These are phyloP conservation scores for Ilyonectria mors-panacis DNA, from an alignment of 2,329 filamentous ascomycete species.

Conservation along the genomic window DNA sequence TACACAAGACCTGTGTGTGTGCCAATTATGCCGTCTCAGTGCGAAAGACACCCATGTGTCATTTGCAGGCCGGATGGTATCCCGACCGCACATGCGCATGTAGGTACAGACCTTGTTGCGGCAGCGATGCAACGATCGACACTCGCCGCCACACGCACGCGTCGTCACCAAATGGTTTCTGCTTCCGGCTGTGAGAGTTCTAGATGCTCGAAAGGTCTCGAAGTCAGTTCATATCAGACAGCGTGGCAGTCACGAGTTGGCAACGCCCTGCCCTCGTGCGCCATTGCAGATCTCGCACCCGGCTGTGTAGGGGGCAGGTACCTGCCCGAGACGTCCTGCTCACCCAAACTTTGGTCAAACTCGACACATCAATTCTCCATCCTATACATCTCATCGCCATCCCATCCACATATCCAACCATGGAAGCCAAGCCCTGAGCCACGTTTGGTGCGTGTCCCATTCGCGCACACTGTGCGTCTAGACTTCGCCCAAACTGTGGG, in stretches of 20 bases:
- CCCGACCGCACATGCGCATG: background rate
- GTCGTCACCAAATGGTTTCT: background rate
- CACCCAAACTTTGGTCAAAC: background rate
- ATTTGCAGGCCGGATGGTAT: background rate
- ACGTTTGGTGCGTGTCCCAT: constrained; percentile 10
- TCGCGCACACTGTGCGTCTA: background rate
- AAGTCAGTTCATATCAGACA: constrained; percentile 18
- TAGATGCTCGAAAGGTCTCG: constrained; percentile 14
- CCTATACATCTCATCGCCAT: background rate
- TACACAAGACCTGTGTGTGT: background rate
- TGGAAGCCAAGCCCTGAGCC: constrained; percentile 14
- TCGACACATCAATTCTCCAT: background rate
- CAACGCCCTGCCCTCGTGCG: background rate
- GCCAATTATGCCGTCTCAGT: constrained; percentile 6
- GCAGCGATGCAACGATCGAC: background rate
- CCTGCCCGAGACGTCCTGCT: background rate
- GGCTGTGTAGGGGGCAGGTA: background rate
- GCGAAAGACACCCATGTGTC: background rate
- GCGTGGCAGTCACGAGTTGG: constrained; percentile 16
- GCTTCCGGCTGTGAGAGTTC: constrained; percentile 7
- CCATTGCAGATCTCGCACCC: background rate
- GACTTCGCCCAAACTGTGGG: background rate
- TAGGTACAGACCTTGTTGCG: background rate
- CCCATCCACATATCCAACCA: constrained; percentile 1
- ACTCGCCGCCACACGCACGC: background rate